Conservation (phyloP, 208 protist species). For the Acanthamoeba lenticulata region DNA sequence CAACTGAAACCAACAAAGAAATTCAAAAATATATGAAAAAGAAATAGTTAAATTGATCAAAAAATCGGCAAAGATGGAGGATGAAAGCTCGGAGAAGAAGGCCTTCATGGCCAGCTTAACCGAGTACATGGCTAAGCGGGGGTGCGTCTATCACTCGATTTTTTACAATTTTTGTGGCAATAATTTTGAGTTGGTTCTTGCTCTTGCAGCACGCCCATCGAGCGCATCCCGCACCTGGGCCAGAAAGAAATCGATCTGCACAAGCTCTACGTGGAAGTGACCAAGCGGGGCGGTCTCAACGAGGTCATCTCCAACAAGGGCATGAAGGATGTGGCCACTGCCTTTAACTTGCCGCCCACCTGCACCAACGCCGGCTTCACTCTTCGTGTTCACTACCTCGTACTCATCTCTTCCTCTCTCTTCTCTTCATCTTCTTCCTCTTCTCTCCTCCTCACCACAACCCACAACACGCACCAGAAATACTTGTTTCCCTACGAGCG, state of each 20-base stretch:
- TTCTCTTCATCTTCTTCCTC: neutral
- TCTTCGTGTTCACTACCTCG: slow-evolving; percentile 54
- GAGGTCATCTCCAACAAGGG: slow-evolving; percentile 39
- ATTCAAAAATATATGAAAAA: too few species aligned
- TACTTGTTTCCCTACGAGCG: slow-evolving; percentile 59
- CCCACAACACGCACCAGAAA: neutral
- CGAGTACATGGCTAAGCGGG: slow-evolving; percentile 21
- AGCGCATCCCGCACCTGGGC: slow-evolving; percentile 35
- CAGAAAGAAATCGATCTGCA: slow-evolving; percentile 33
- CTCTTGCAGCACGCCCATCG: slow-evolving; percentile 13
- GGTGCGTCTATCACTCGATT: neutral
- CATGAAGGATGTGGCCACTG: slow-evolving; percentile 28
- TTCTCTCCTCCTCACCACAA: neutral
- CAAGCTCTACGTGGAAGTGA: slow-evolving; percentile 55
- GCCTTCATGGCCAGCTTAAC: slow-evolving; percentile 29
- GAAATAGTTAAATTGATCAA: too few species aligned
- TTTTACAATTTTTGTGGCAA: neutral
- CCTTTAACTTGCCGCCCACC: slow-evolving; percentile 43
- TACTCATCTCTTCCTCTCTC: neutral
- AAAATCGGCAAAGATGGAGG: neutral
- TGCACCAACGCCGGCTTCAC: slow-evolving; percentile 65
- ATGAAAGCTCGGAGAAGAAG: neutral
- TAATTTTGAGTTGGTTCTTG: neutral
- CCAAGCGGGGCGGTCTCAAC: slow-evolving; percentile 32
- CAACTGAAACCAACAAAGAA: too few species aligned